Evolutionary conservation across 2,329 filamentous ascomycete species (phyloP), one percentile per base, ranked within the genome.

Genomic region (Pestalotiopsis sp.): DNA sequence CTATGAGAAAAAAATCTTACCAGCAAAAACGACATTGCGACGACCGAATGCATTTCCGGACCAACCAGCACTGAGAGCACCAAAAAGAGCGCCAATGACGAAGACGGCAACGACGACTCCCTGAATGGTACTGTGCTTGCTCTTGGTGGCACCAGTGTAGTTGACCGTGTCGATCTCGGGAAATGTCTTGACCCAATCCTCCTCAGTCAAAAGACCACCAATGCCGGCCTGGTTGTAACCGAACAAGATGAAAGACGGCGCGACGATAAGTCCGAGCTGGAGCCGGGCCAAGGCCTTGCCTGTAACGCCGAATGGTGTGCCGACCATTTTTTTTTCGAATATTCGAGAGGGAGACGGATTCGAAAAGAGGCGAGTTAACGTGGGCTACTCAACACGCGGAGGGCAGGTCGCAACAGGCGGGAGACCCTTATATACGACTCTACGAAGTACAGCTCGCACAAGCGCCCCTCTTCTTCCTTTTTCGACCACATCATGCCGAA

Each of bases 181-280:
- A 67, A 82, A 82, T 12, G 78, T 80, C 62, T 75, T 73, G 17
- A 77, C 77, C 76, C 77, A 80, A 67, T 78, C 73, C 13, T 75
- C 69, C 45, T 76, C 72, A 2, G 78, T 79, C 13, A 81, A 69
- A 13, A 82, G 74, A 13, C 79, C 80, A 41, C 79, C 80, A 41
- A 81, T 74, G 64, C 78, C 79, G 3, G 80, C 78, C 69, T 83
- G 80, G 71, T 82, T 82, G 73, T 82, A 83, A 7, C 81, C 81
- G 71, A 81, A 82, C 55, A 82, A 74, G 71, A 82, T 79, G 71
- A 82, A 81, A 13, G 82, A 75, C 4, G 83, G 83, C 6, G 77
- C 79, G 20, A 84, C 82, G 52, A 85, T 79, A 61, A 84, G 76
- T 14, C 78, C 78, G 66, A 82, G 77, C 71, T 84, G 82, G 31